A percentile compares a stretch with the other conserved stretches of the same genome.
These are phyloP conservation scores for Pyrus betulifolia DNA, from an alignment of 306 rosid genomes.

Conservation along the genomic window DNA sequence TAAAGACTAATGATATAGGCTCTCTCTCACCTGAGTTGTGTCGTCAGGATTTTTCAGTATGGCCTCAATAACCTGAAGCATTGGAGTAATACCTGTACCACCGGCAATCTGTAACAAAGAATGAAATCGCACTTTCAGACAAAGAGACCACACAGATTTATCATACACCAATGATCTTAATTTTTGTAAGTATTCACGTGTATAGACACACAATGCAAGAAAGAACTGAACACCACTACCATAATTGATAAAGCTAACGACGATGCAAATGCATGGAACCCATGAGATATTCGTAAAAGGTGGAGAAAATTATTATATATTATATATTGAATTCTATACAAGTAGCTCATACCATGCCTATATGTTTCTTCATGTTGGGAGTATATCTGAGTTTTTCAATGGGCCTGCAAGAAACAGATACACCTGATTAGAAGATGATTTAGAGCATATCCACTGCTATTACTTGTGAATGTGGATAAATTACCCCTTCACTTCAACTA, in stretches of 20 bases:
- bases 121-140: slow-evolving; percentile 2
- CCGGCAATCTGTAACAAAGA: slow-evolving; percentile 72
- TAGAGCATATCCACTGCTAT: slow-evolving; percentile 9
- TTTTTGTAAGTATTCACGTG: background rate
- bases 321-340: background rate
- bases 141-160: background rate
- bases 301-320: background rate
- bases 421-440: slow-evolving; percentile 13
- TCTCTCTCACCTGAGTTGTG: slow-evolving; percentile 63
- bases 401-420: slow-evolving; percentile 58
- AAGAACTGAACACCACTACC: background rate
- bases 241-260: background rate
- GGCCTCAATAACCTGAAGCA: slow-evolving; percentile 97
- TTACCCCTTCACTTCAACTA: slow-evolving; percentile 97
- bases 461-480: slow-evolving; percentile 7
- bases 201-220: background rate
- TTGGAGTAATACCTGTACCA: slow-evolving; percentile 94
- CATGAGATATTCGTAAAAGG: background rate
- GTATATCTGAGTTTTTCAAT: slow-evolving; percentile 79
- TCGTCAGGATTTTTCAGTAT: slow-evolving; percentile 88
- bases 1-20: background rate
- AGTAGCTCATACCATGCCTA: slow-evolving; percentile 76
- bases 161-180: background rate
- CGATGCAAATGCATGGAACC: background rate
- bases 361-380: slow-evolving; percentile 93